Percentiles rank a stretch among this genome's conserved stretches.
Conservation (phyloP, 148 eudicot genomes). For the Cornus kousa region DNA sequence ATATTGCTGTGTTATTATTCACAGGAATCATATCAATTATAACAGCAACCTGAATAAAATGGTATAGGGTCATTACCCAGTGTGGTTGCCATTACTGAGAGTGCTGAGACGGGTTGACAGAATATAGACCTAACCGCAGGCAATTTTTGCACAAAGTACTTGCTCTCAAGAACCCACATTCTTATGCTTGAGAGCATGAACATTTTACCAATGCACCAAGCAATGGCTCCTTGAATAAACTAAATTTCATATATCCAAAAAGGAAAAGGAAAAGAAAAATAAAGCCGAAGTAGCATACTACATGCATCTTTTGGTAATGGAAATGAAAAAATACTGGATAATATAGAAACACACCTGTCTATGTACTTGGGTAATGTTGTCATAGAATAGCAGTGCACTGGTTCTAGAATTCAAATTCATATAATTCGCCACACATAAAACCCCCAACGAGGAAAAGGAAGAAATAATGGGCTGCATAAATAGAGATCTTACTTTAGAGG, state of each 20-base stretch:
- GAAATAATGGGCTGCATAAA: neutral
- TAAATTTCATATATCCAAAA: neutral
- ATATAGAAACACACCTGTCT: neutral
- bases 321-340: neutral
- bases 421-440: neutral
- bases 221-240: neutral
- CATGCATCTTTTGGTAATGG: neutral
- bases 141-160: too few species aligned
- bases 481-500: constrained; percentile 71
- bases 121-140: too few species aligned
- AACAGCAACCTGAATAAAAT: too few species aligned
- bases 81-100: too few species aligned
- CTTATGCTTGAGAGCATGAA: too few species aligned
- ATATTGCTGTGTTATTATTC: too few species aligned
- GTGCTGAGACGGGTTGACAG: too few species aligned
- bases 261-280: too few species aligned
- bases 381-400: neutral
- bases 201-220: too few species aligned
- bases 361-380: neutral
- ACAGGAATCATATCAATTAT: too few species aligned
- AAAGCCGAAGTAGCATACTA: neutral
- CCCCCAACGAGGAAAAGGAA: neutral
- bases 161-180: too few species aligned
- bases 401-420: neutral
- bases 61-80: too few species aligned